Base-by-base conservation (phyloP, 176 grass and related monocot species). In the Cenchrus purpureus region DNA sequence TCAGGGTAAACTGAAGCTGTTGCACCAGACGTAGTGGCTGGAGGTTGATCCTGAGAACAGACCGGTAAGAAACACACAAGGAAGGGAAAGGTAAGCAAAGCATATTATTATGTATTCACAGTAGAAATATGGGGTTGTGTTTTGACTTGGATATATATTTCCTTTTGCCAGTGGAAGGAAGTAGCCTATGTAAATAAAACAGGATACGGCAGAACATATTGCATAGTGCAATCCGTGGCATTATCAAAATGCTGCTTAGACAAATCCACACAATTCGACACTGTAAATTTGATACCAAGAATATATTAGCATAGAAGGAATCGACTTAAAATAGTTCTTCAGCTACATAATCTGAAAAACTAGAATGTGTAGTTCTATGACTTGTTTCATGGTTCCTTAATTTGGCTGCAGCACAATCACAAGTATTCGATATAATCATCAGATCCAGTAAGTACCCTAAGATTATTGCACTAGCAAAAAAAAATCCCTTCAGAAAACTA, bases 31-130 rank as follows among this genome's bases (percentile, higher is more conserved):
- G 73, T 88, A 80, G 89, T 82, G 70, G 79, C 87, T 86, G 86
- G 84, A 76, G 96, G 71, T 79, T 91, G 93, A 83, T 98, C 96
- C 96, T 98, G 89, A 78, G 63, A 37, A 90, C 22, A 28, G 10
- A 16, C 31, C 66, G 73, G 60, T 68, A 53, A 69, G 80, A 86
- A 66, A 16, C 19, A 14, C 4, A 73, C 37, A 37, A 37, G 37
- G 37, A 37, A 37, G 37, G 37, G 82, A 85, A 22, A 20, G 55
- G 19, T 48, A 52, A 82, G 64, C n/a, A 73, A 4, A 60, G 82
- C 65, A 22, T 37, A 59, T 64, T 65, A 16, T 51, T 37, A 17
- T 72, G 77, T 32, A 2, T 50, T 72, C 6, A 31, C 54, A 45
- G 65, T 11, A 37, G 37, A 78, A 86, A 82, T 2, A 31, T 4